Base-by-base conservation (phyloP, 2,329 filamentous ascomycete genomes). In the Colletotrichum lini region DNA sequence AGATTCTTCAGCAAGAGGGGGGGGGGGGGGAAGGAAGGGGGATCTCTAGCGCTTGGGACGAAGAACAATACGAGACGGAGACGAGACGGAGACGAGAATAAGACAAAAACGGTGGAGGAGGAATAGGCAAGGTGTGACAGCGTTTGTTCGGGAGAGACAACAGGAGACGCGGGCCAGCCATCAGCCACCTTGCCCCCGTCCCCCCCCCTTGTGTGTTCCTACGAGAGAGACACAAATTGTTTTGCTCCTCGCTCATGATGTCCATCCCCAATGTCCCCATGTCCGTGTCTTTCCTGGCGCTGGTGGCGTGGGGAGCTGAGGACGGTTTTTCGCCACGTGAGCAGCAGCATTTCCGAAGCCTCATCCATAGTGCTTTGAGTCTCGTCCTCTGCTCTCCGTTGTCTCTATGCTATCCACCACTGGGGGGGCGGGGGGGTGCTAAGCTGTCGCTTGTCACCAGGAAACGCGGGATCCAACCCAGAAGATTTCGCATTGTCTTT, bases 1-100 rank as follows among this genome's bases (percentile, higher is more conserved):
- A 38, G 67, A 71, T 18, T 63, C 42, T 68, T 59, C 65, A 68
- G 65, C 65, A 68, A 58, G 58, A 47, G 65, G 44, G 23, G 23
- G 10, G 35, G 65, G 44, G 23, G 23, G 10, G 35, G 26, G 38
- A n/a, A 54, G 49, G 10, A 26, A 45, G n/a, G 18, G 5, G 23
- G 30, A 35, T 38, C 1, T 42, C 18, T 57, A 26, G 4, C 30
- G 30, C 10, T 56, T 50, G 44, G 26, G 35, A 44, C 15, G 52
- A 30, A 70, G 49, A 26, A 58, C 23, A 30, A 59, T 23, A 44
- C 49, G 49, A 23, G 42, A 67, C 2, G 23, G 21, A n/a, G 45
- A 45, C 9, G 23, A 61, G 64, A 10, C 10, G 23, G 21, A n/a
- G 45, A 45, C 9, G 23, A 61, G 64, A 10, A 8, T 23, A n/a